These are phyloP conservation scores for Macadamia integrifolia DNA, from an alignment of 164 flowering plant genomes.

Conservation along the genomic window DNA sequence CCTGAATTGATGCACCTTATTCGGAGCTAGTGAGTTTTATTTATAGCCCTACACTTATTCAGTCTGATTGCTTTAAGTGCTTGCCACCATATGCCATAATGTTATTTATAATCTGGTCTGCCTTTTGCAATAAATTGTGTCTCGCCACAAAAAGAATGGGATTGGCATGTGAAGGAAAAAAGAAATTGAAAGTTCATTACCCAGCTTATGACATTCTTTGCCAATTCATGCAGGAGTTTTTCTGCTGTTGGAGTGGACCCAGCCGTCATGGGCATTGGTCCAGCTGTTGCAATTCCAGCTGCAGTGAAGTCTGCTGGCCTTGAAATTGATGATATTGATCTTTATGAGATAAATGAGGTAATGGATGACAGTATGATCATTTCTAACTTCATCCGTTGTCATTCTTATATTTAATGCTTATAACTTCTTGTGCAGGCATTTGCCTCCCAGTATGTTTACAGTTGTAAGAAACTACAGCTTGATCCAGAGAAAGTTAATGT, in stretches of 20 bases:
- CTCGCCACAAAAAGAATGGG: no score
- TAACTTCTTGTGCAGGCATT: constrained; percentile 53
- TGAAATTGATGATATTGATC: constrained; percentile 77
- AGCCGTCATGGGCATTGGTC: constrained; percentile 92
- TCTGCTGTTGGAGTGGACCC: constrained; percentile 98
- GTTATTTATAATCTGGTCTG: no score
- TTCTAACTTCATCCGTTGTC: background rate
- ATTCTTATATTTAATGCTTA: no score
- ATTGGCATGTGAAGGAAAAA: no score
- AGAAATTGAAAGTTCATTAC: no score
- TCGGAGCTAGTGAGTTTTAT: no score
- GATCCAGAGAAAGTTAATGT: constrained; percentile 93
- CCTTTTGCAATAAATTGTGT: no score
- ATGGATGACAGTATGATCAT: background rate
- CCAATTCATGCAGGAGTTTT: constrained; percentile 58
- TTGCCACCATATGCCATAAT: no score
- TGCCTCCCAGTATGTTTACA: constrained; percentile 86
- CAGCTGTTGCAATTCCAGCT: constrained; percentile 96
- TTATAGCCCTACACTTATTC: no score
- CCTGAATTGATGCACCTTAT: no score
- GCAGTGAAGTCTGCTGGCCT: constrained; percentile 94
- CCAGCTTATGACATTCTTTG: background rate
- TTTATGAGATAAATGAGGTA: constrained; percentile 98
- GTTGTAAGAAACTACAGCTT: constrained; percentile 75
- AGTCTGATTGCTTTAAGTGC: no score